These are phyloP conservation scores for Rhynchosporium graminicola DNA, from an alignment of 2,329 filamentous ascomycete species.

Conservation along the genomic window DNA sequence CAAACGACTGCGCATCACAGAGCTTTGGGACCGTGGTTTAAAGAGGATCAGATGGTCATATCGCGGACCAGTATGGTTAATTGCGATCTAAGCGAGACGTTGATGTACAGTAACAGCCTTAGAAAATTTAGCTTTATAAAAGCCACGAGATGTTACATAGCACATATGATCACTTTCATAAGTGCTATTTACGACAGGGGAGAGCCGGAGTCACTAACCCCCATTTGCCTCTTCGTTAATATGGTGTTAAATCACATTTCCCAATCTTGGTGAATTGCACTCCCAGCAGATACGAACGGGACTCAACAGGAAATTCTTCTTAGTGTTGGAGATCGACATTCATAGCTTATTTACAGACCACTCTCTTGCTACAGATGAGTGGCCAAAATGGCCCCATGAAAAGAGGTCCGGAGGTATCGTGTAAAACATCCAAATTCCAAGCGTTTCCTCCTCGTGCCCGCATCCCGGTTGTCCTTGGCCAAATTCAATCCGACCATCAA, in stretches of 20 bases:
- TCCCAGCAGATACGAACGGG: neutral
- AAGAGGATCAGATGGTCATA: neutral
- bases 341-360: slow-evolving; percentile 7
- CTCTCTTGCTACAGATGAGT: slow-evolving; percentile 11
- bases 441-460: neutral
- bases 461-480: neutral
- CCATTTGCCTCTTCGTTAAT: too few species aligned
- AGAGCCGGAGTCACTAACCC: too few species aligned
- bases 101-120: too few species aligned
- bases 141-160: too few species aligned
- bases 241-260: too few species aligned
- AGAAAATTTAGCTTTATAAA: too few species aligned
- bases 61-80: neutral
- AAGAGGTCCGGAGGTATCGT: neutral
- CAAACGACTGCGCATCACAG: neutral
- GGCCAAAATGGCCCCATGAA: neutral
- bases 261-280: too few species aligned
- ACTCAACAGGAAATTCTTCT: neutral
- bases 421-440: neutral
- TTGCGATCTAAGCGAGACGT: neutral
- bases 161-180: too few species aligned
- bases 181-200: too few species aligned
- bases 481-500: neutral
- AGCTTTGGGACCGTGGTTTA: neutral
- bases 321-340: slow-evolving; percentile 6